Evolutionary conservation across 225 moss, liverwort and hornwort species (phyloP).

Genomic region (Asterella californica): DNA sequence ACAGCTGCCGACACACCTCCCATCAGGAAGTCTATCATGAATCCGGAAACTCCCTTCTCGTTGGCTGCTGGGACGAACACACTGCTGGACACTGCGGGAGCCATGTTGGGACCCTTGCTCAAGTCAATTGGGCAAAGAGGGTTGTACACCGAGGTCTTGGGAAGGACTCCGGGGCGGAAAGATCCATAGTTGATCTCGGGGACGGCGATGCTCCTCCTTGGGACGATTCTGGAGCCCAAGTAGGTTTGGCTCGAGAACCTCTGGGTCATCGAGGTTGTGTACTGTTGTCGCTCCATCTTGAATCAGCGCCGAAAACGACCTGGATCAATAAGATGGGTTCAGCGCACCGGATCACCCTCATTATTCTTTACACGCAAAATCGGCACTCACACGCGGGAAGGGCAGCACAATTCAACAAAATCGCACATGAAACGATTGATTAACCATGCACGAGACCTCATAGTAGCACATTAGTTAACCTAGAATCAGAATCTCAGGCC

Average conservation of each 20-base stretch:
- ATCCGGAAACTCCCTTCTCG: constrained; percentile 40
- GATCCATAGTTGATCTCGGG: constrained; percentile 33
- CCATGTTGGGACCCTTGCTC: constrained; percentile 38
- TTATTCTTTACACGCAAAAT: no score
- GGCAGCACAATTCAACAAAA: no score
- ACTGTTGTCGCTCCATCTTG: constrained; percentile 39
- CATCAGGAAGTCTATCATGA: constrained; percentile 51
- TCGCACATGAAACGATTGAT: no score
- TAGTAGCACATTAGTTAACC: no score
- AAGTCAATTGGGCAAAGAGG: constrained; percentile 47
- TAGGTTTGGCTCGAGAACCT: constrained; percentile 47
- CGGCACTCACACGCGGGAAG: no score
- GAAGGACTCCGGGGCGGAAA: constrained; percentile 17
- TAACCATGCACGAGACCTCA: no score
- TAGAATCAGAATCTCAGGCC: no score
- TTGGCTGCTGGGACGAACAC: constrained; percentile 42
- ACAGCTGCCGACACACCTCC: constrained; percentile 60
- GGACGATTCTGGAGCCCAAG: constrained; percentile 47
- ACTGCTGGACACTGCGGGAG: constrained; percentile 7
- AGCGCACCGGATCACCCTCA: no score
- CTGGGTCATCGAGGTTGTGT: constrained; percentile 35
- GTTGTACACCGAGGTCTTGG: constrained; percentile 40
- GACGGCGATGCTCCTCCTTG: constrained; percentile 27
- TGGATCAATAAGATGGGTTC: background rate
- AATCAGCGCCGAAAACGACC: constrained; percentile 9